Evolutionary conservation across 2,329 filamentous ascomycete species (phyloP).

Genomic region (Blastomyces silverae): DNA sequence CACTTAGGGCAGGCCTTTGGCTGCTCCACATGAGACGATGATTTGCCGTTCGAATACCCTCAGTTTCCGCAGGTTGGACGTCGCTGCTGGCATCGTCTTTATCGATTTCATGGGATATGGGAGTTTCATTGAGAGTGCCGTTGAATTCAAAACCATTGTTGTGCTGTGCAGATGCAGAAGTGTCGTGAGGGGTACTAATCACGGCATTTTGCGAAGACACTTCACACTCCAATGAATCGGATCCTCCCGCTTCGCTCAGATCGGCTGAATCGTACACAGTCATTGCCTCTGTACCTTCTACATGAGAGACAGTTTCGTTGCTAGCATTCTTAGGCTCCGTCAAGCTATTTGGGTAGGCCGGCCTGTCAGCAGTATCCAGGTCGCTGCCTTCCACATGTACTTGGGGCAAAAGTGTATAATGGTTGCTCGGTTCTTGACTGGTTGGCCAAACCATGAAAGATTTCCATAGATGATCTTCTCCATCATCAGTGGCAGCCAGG

Average conservation of each 20-base stretch:
- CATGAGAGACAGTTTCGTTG: background rate
- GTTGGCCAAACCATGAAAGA: background rate
- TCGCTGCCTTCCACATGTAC: background rate
- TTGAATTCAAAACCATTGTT: background rate
- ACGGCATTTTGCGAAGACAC: background rate
- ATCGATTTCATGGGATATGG: background rate
- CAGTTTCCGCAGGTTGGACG: background rate
- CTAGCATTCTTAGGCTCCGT: background rate
- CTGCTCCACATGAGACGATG: background rate
- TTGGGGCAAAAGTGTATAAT: background rate
- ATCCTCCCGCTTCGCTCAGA: background rate
- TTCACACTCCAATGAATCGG: background rate
- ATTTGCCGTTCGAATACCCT: background rate
- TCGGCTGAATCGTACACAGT: background rate
- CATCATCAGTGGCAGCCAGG: background rate
- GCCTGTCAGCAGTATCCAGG: background rate
- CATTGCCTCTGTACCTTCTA: background rate
- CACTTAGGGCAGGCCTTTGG: background rate
- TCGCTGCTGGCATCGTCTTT: background rate
- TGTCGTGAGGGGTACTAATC: background rate
- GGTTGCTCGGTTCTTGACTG: background rate
- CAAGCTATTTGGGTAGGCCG: slow-evolving; percentile 5
- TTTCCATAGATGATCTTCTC: slow-evolving; percentile 4
- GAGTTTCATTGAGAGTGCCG: background rate
- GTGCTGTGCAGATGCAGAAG: background rate